Percentiles rank a stretch among this genome's conserved stretches.
These are phyloP conservation scores for Leccinum sublutescens DNA, from an alignment of 768 basidiomycete genomes.

Conservation along the genomic window DNA sequence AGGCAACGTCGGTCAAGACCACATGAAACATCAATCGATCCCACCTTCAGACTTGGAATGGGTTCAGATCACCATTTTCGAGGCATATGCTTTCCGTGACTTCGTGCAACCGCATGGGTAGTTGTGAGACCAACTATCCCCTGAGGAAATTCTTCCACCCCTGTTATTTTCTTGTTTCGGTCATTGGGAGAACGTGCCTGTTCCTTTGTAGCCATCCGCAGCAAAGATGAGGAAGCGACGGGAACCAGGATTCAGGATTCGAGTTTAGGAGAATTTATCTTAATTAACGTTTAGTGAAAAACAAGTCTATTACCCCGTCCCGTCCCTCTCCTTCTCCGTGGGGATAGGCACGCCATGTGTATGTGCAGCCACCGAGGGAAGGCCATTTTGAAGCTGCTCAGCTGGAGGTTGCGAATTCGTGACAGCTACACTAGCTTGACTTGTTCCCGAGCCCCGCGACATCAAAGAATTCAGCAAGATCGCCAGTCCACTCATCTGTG, in stretches of 20 bases:
- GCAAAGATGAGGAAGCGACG: not conserved
- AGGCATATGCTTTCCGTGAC: no score
- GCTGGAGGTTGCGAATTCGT: constrained; percentile 11
- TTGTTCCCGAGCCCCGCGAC: constrained; percentile 39
- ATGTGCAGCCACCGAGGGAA: constrained; percentile 7
- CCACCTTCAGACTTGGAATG: no score
- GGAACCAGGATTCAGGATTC: not conserved
- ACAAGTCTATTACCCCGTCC: constrained; percentile 24
- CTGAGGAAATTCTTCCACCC: no score
- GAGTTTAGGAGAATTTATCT: constrained; percentile 5
- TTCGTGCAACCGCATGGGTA: no score
- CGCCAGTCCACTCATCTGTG: constrained; percentile 77
- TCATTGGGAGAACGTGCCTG: not conserved
- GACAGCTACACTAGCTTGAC: constrained; percentile 15
- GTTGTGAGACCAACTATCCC: no score
- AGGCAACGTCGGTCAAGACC: no score
- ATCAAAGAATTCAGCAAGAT: constrained; percentile 70
- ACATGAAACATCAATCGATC: no score
- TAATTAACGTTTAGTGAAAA: constrained; percentile 9
- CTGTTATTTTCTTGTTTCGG: not conserved
- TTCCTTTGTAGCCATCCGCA: not conserved
- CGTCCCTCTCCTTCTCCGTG: constrained; percentile 19
- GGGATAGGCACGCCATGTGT: constrained; percentile 6
- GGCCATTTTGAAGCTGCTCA: constrained; percentile 19
- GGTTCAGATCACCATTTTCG: no score